phyloP scores from a whole-genome alignment of 73 alveolate species.

The Paramecium octaurelia region DNA sequence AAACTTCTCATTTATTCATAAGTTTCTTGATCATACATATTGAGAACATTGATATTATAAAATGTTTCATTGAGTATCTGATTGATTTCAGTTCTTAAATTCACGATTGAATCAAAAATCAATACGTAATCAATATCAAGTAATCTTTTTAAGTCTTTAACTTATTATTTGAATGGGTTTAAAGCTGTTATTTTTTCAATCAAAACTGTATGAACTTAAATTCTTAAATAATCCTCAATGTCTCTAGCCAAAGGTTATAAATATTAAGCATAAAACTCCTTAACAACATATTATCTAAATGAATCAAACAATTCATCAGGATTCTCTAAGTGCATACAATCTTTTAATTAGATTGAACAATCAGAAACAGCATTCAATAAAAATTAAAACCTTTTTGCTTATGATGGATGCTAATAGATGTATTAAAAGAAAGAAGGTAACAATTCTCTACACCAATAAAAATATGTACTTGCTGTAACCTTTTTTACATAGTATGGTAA shows the following conservation, averaged over 20 bases:
- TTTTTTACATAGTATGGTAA: constrained; percentile 61
- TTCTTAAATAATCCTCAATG: constrained; percentile 94
- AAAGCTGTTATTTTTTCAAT: constrained; percentile 81
- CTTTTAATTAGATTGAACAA: constrained; percentile 69
- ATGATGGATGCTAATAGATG: constrained; percentile 64
- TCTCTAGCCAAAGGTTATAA: constrained; percentile 82
- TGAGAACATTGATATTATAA: constrained; percentile 95
- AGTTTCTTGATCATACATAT: constrained; percentile 95
- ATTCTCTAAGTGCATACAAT: constrained; percentile 76
- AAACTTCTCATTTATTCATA: constrained; percentile 96
- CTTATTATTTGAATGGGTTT: constrained; percentile 85
- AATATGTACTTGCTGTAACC: constrained; percentile 78
- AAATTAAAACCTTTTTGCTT: constrained; percentile 71
- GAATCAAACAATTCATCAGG: constrained; percentile 78
- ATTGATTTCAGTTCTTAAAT: constrained; percentile 85
- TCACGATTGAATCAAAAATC: constrained; percentile 88
- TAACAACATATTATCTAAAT: constrained; percentile 83
- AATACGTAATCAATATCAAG: constrained; percentile 80
- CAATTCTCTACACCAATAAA: constrained; percentile 84
- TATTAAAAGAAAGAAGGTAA: constrained; percentile 69
- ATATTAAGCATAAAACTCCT: constrained; percentile 71
- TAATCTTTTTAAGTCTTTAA: constrained; percentile 79
- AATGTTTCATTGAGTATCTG: constrained; percentile 88
- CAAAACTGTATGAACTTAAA: constrained; percentile 90
- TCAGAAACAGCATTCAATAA: constrained; percentile 80